Conservation (phyloP, 2,329 filamentous ascomycete species). For the Colletotrichum sp. region DNA sequence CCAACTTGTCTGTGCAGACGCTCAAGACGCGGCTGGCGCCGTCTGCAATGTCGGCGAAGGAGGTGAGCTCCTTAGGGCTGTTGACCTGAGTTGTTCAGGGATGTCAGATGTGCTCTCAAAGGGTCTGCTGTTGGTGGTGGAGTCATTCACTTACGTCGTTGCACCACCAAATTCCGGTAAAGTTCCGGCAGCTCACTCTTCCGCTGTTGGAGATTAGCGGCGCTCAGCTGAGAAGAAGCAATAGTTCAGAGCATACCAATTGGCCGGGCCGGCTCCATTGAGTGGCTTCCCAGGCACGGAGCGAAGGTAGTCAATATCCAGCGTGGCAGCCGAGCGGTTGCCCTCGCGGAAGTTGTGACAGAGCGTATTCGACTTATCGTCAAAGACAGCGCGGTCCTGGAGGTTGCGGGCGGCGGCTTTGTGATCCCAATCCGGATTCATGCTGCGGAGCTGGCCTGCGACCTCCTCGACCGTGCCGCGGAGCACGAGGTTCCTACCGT, state of each 20-base stretch:
- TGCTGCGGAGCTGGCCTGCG: background rate
- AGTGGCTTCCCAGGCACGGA: background rate
- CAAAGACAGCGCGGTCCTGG: background rate
- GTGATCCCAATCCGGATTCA: background rate
- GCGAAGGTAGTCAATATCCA: background rate
- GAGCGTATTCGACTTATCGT: background rate
- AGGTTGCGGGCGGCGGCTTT: background rate
- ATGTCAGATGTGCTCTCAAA: background rate
- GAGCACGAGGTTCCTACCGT: background rate
- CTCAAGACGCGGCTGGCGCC: background rate
- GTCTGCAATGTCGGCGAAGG: slow-evolving; percentile 8
- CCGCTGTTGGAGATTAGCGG: background rate
- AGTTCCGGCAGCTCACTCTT: slow-evolving; percentile 4
- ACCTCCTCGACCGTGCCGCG: background rate
- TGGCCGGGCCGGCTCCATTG: slow-evolving; percentile 2
- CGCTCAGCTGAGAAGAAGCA: fast-evolving
- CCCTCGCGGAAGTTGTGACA: slow-evolving; percentile 4
- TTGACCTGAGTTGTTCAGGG: background rate
- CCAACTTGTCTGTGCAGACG: slow-evolving; percentile 7
- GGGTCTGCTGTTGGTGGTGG: background rate
- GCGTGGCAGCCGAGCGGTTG: background rate
- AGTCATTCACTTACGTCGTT: background rate
- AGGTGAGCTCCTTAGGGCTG: background rate
- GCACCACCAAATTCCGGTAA: slow-evolving; percentile 5
- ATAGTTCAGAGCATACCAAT: background rate